Evolutionary conservation across 305 asterid species (phyloP).

Genomic region (Solanum hybrid): DNA sequence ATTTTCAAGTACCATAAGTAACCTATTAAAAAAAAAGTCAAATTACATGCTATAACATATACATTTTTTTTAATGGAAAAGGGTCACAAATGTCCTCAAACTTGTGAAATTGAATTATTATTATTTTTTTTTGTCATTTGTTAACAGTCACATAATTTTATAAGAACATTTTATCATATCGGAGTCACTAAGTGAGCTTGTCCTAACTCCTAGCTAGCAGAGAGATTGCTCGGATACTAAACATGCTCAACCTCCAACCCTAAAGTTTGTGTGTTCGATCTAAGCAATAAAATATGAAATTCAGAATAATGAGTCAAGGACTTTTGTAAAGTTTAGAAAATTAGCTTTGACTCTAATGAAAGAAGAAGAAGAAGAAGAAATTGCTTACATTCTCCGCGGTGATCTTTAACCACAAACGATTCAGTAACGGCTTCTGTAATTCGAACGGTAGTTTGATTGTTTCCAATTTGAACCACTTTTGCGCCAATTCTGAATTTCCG

Average conservation of each 20-base stretch:
- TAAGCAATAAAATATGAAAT: not conserved
- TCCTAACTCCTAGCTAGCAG: not conserved
- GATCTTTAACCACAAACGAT: conserved; percentile 61
- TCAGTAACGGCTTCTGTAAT: conserved; percentile 49
- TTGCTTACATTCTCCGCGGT: conserved; percentile 63
- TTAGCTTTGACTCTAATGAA: not conserved
- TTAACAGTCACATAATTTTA: not conserved
- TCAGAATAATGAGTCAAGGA: not conserved
- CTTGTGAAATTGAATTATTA: not conserved
- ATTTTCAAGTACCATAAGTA: not conserved
- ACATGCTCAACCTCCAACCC: not conserved
- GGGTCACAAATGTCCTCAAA: not conserved
- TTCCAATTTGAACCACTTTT: conserved; percentile 24
- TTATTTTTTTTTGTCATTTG: not conserved
- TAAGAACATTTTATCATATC: too few species aligned
- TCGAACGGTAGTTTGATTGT: not conserved
- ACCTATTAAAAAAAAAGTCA: not conserved
- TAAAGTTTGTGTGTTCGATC: not conserved
- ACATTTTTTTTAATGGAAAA: too few species aligned
- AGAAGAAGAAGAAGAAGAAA: not conserved
- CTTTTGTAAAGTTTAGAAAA: not conserved
- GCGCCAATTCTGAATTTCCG: conserved; percentile 59
- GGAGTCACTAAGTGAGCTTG: not conserved
- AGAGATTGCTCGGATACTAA: not conserved
- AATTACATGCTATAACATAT: not conserved